Evolutionary conservation across 768 basidiomycete genomes (phyloP), one percentile per base, ranked within the genome.

Genomic region (Clitopilus passeckerianus): DNA sequence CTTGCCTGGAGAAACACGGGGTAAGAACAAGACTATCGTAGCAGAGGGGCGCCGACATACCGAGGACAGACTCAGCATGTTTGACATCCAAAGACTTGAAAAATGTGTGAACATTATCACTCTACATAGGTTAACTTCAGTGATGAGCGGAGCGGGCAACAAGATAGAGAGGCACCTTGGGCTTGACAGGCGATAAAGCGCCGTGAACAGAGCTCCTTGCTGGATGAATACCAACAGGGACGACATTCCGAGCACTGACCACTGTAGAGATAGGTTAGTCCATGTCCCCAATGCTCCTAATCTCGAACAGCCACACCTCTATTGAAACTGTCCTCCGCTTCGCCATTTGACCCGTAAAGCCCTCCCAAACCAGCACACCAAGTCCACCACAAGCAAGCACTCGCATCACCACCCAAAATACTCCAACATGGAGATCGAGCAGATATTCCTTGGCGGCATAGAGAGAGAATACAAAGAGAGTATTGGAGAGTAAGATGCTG

Each of bases 331-430:
- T 72, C 63, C 77, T 80, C 64, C 78, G 79, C 65, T 79, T 85
- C 54, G 75, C 73, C 61, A 84, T 67, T 65, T 85, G 79, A 4
- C 82, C 82, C 0, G 82, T 84, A 53, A 75, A 60, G 1, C 73
- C 78, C 61, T 86, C 85, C 86, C 88, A 86, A 18, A 83, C 71
- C 50, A 89, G 63, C 44, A 84, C 79, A 18, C 83, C 85, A 57
- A 90, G 65, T n/a, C 83, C 87, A n/a, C 84, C 87, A 63, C 85
- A 84, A 2, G 86, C 87, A 56, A 92, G 75, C 54, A 90, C 79
- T 61, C 89, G 76, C 75, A 91, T 86, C 34, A 88, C 76, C 14
- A 90, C 77, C 91, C 90, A 92, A 66, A 91, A 86, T 8, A 88
- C 81, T 6, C 86, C 86, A 20, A 86, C 81, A 68, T 90, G 86